Conservation (phyloP, 345 rosid genomes). For the Citrus maxima region DNA sequence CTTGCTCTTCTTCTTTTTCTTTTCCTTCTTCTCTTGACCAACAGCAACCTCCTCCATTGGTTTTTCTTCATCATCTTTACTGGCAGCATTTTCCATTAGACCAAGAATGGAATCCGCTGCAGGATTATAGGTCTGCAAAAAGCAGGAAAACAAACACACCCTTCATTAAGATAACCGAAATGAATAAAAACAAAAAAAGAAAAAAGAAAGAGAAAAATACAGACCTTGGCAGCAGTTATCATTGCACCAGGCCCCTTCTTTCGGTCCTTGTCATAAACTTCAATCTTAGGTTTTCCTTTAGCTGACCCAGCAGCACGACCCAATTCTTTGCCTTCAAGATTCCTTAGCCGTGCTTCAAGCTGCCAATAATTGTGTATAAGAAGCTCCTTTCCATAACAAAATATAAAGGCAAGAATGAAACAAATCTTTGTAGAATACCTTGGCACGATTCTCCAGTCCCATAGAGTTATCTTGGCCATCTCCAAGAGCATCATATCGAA, state of each 20-base stretch:
- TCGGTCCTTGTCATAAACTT: conserved; percentile 75
- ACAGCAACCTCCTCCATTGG: conserved; percentile 19
- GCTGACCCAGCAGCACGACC: conserved; percentile 80
- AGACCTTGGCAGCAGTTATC: conserved; percentile 84
- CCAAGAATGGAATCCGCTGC: conserved; percentile 68
- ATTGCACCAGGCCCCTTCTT: conserved; percentile 69
- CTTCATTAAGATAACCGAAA: not conserved
- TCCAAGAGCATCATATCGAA: conserved; percentile 88
- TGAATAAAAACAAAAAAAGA: not conserved
- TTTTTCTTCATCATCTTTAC: conserved; percentile 19
- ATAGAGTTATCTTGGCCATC: conserved; percentile 72
- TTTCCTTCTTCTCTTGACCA: conserved; percentile 39
- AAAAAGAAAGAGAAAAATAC: not conserved
- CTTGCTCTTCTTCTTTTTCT: conserved; percentile 43
- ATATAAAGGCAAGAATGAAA: not conserved
- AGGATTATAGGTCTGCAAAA: conserved; percentile 69
- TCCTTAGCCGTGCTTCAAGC: conserved; percentile 86
- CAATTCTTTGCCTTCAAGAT: conserved; percentile 74
- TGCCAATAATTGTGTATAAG: conserved; percentile 15
- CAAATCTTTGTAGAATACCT: conserved; percentile 36
- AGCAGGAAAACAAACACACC: not conserved
- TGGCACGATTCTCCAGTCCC: conserved; percentile 80
- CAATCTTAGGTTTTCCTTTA: conserved; percentile 89
- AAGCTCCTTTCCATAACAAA: not conserved
- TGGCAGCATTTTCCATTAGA: conserved; percentile 27